Base-by-base conservation (phyloP, 305 asterid species). In the Petunia hybrid region DNA sequence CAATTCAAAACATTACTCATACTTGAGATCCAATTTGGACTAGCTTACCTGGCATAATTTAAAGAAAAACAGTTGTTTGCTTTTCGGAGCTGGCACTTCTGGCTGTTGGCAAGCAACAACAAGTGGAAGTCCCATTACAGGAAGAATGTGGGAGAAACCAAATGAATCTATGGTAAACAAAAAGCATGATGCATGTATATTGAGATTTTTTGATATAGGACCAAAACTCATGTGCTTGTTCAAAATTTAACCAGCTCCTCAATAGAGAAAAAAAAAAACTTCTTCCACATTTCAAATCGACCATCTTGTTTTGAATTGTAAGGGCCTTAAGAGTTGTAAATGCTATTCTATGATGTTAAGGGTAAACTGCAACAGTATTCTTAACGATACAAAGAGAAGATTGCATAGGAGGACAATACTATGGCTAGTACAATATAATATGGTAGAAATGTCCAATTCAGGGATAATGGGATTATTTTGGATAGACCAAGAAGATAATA, bases 81-180 rank as follows among this genome's bases (percentile, higher is more conserved):
- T 84, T 45, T 91, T 80, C 79, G 86, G 83, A 82, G 88, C 86
- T 63, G 81, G 63, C 43, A 38, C 65, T 80, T 46, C 68, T 51
- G 88, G 81, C 81, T 22, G 63, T 80, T 71, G 51, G 83, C 45
- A 81, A 79, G 95, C 91, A 79, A 91, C 89, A 22, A 95, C 92
- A 63, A 92, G 84, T 4, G 99, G 95, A 60, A 95, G 96, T 55
- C 93, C 99, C 35, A 89, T 83, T 83, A 94, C 90, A 13, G 99
- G 99, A 76, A 94, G 87, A 81, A 95, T 91, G 86, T 87, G 94
- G 78, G 98, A 95, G 71, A 95, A 92, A 48, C 99, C 98, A 48
- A 91, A 94, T 77, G 98, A 94, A 80, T 95, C 99, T 0, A 94
- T 83, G 8, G 93, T 84, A 81, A 83, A 82, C 51, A 56, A 62